Percentiles rank a stretch among this genome's conserved stretches.
Evolutionary conservation across 108 stramenopile genomes (phyloP).

Genomic region (Craspedostauros australis): DNA sequence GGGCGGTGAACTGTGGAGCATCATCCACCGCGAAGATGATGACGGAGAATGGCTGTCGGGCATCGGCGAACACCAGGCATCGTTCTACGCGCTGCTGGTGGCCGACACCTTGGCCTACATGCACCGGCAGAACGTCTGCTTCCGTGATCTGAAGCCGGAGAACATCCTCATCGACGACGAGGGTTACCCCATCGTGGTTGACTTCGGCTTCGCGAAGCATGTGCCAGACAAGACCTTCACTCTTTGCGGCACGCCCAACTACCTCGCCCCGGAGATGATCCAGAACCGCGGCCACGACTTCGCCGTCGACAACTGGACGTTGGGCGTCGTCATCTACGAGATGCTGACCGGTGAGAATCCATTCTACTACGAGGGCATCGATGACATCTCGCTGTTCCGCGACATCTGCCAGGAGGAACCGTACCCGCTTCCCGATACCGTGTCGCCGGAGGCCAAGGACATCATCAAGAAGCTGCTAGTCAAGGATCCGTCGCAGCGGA

Average conservation of each 20-base stretch:
- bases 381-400: conserved; percentile 68
- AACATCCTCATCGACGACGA: conserved; percentile 55
- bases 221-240: conserved; percentile 80
- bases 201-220: conserved; percentile 74
- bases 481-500: conserved; percentile 42
- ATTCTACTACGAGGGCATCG: conserved; percentile 53
- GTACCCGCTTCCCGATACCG: conserved; percentile 5
- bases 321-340: conserved; percentile 82
- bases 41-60: conserved; percentile 39
- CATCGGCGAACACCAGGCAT: conserved; percentile 37
- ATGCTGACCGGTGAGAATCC: conserved; percentile 66
- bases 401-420: conserved; percentile 61
- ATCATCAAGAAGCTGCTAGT: conserved; percentile 42
- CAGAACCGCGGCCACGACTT: conserved; percentile 69
- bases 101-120: conserved; percentile 84
- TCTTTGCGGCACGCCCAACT: conserved; percentile 93
- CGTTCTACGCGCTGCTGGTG: conserved; percentile 63
- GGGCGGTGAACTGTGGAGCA: conserved; percentile 73
- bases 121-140: conserved; percentile 78
- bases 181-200: conserved; percentile 80
- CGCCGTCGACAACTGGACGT: conserved; percentile 84
- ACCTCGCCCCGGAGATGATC: conserved; percentile 86
- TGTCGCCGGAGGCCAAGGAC: conserved; percentile 12
- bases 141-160: conserved; percentile 90
- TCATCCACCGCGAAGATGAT: conserved; percentile 55